These are phyloP conservation scores for Entomortierella beljakovae DNA, from an alignment of 192 early-diverging fungal genomes.

Conservation along the genomic window DNA sequence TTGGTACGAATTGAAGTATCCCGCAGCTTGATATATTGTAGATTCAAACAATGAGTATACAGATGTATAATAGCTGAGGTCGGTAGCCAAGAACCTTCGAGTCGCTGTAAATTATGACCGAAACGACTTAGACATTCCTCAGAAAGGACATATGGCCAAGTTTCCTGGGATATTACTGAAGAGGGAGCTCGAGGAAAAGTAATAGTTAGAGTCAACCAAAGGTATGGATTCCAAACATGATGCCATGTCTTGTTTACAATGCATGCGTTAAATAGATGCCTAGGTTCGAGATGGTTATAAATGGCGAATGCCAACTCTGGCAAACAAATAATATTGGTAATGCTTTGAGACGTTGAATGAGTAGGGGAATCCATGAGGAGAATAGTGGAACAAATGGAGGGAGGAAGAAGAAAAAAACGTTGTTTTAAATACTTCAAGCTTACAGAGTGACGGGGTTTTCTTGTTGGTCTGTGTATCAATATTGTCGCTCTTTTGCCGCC, in stretches of 20 bases:
- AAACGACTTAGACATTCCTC: constrained; percentile 4
- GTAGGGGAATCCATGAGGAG: background rate
- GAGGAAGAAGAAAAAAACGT: too few species aligned
- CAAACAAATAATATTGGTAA: background rate
- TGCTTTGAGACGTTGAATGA: background rate
- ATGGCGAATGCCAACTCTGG: constrained; percentile 22
- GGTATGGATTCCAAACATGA: constrained; percentile 13
- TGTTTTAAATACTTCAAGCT: too few species aligned
- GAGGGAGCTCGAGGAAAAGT: constrained; percentile 2
- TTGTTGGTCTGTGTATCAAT: too few species aligned
- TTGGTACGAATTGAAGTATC: constrained; percentile 8
- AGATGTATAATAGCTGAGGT: background rate
- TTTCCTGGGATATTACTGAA: background rate
- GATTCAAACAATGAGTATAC: constrained; percentile 7
- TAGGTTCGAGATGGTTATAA: background rate
- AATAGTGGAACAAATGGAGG: too few species aligned
- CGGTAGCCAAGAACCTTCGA: constrained; percentile 21
- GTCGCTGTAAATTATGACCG: constrained; percentile 5
- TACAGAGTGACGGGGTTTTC: too few species aligned
- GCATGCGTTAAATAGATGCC: constrained; percentile 1
- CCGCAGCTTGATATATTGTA: constrained; percentile 15
- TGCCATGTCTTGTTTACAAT: constrained; percentile 16
- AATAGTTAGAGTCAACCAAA: constrained; percentile 15
- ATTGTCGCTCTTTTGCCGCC: too few species aligned
- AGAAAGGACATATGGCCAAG: constrained; percentile 6